Conservation (phyloP, 768 basidiomycete genomes). For the Gloeophyllum trabeum region DNA sequence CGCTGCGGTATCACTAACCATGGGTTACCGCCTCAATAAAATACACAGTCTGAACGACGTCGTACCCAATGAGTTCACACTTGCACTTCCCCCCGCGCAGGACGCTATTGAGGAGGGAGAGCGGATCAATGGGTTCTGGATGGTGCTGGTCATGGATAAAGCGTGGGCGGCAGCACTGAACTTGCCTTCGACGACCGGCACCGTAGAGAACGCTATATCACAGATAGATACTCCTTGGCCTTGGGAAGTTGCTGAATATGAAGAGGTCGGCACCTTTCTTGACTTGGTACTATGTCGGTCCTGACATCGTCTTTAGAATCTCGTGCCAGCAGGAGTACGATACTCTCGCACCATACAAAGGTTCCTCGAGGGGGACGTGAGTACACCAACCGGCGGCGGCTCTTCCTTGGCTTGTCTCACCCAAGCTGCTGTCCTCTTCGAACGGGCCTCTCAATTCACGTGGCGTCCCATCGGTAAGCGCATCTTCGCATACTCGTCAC, state of each 20-base stretch:
- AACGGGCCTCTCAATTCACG: too few species aligned
- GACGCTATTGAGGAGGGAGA: conserved; percentile 52
- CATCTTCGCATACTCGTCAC: too few species aligned
- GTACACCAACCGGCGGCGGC: too few species aligned
- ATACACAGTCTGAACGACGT: conserved; percentile 4
- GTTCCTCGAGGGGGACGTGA: too few species aligned
- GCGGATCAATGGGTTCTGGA: conserved; percentile 58
- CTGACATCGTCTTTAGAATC: too few species aligned
- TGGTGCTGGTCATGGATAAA: conserved; percentile 46
- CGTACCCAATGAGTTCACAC: neutral
- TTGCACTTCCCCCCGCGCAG: conserved; percentile 23
- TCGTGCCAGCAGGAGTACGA: too few species aligned
- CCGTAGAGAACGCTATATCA: conserved; percentile 32
- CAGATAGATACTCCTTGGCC: conserved; percentile 30
- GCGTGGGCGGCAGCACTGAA: conserved; percentile 43
- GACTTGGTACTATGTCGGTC: too few species aligned
- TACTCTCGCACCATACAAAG: too few species aligned
- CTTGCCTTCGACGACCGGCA: conserved; percentile 39
- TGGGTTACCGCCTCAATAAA: conserved; percentile 17
- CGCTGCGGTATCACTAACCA: conserved; percentile 18
- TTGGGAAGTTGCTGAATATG: conserved; percentile 19
- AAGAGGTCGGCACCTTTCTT: too few species aligned
- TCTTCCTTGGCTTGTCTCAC: too few species aligned
- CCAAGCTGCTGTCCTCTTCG: too few species aligned
- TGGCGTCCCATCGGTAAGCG: too few species aligned